Percentiles rank a stretch among this genome's conserved stretches.
Conservation (phyloP, 2,329 filamentous ascomycete genomes). For the Chrysosporium keratinophilum region DNA sequence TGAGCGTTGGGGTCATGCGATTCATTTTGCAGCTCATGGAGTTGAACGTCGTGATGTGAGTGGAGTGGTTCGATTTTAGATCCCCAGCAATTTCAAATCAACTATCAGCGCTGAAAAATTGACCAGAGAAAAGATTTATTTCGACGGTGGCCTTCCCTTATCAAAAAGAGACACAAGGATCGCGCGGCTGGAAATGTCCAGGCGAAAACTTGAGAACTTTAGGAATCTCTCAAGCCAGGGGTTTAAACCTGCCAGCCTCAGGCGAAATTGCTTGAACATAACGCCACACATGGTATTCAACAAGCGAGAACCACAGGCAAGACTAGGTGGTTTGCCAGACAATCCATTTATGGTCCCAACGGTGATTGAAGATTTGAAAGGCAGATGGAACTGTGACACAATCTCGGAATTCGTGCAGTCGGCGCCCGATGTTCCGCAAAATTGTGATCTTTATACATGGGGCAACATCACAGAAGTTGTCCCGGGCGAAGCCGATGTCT, state of each 20-base stretch:
- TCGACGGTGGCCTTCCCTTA: slow-evolving; percentile 69
- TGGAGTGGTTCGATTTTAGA: slow-evolving; percentile 13
- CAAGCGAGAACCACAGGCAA: slow-evolving; percentile 20
- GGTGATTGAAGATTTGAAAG: slow-evolving; percentile 58
- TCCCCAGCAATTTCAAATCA: not conserved
- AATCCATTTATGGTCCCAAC: slow-evolving; percentile 67
- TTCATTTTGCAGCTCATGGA: slow-evolving; percentile 54
- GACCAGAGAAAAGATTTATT: slow-evolving; percentile 59
- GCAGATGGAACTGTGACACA: slow-evolving; percentile 29
- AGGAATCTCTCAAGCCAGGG: slow-evolving; percentile 30
- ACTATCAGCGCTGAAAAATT: not conserved
- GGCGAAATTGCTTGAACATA: slow-evolving; percentile 10
- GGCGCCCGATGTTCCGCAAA: slow-evolving; percentile 25
- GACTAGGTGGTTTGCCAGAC: slow-evolving; percentile 36
- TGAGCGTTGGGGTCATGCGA: slow-evolving; percentile 48
- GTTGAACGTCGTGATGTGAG: slow-evolving; percentile 54
- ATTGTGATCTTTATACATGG: slow-evolving; percentile 23
- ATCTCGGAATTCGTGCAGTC: slow-evolving; percentile 19
- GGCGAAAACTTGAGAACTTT: slow-evolving; percentile 46
- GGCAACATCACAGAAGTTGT: slow-evolving; percentile 47
- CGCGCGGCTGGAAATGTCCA: slow-evolving; percentile 49
- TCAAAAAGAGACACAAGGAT: slow-evolving; percentile 55
- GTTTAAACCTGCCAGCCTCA: slow-evolving; percentile 16
- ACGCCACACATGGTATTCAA: slow-evolving; percentile 22
- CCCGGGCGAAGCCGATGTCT: slow-evolving; percentile 74